A percentile compares a stretch with the other conserved stretches of the same genome.
Conservation (phyloP, 179 eudicot genomes). For the Patellifolia procumbens region DNA sequence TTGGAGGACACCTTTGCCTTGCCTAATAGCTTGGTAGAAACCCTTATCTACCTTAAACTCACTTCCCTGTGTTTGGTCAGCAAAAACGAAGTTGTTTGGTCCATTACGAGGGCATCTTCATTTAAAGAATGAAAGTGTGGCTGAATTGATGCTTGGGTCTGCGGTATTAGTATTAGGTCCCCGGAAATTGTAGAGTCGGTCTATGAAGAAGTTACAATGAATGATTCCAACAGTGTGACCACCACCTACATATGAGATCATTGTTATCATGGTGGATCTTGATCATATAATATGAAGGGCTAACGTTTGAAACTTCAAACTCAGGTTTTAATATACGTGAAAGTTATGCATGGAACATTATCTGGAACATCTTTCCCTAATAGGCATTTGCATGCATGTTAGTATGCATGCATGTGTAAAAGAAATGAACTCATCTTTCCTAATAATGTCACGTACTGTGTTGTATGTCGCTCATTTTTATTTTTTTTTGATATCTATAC, state of each 20-base stretch:
- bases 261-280: no score
- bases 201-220: conserved; percentile 39
- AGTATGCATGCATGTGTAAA: no score
- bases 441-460: no score
- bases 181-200: conserved; percentile 50
- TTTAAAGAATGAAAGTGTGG: conserved; percentile 16
- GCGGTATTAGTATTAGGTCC: conserved; percentile 34
- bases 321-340: no score
- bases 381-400: no score
- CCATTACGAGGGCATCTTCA: conserved; percentile 38
- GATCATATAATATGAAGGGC: no score
- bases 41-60: conserved; percentile 37
- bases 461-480: no score
- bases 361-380: no score
- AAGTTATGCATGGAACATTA: no score
- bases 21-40: conserved; percentile 29
- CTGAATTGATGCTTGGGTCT: conserved; percentile 38
- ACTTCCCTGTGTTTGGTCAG: conserved; percentile 46
- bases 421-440: no score
- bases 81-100: conserved; percentile 28
- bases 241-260: conserved; percentile 25
- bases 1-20: conserved; percentile 27
- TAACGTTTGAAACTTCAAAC: no score
- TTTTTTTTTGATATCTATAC: no score
- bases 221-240: conserved; percentile 57